phyloP scores from a whole-genome alignment of 306 rosid species.

The Vigna radiata region DNA sequence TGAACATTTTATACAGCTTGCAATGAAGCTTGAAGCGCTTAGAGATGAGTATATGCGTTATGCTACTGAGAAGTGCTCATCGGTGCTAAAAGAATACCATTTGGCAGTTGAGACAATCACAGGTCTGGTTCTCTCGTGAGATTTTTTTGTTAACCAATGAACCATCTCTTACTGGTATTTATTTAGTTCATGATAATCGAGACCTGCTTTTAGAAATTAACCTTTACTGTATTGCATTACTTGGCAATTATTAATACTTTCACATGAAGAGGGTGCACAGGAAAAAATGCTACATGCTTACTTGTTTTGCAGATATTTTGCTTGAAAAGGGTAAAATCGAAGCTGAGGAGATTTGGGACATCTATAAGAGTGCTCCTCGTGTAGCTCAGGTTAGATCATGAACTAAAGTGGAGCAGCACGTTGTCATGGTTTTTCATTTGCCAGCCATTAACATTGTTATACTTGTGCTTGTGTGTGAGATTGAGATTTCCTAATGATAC shows the following conservation, averaged over 20 bases:
- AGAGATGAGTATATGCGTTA: slow-evolving; percentile 96
- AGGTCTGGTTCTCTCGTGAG: slow-evolving; percentile 61
- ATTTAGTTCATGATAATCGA: slow-evolving; percentile 39
- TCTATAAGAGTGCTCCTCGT: slow-evolving; percentile 70
- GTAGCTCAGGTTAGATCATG: slow-evolving; percentile 70
- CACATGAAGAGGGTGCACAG: slow-evolving; percentile 26
- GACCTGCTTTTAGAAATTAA: slow-evolving; percentile 10
- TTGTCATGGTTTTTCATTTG: slow-evolving; percentile 29
- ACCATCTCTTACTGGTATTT: slow-evolving; percentile 18
- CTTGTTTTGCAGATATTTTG: slow-evolving; percentile 76
- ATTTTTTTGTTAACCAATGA: slow-evolving; percentile 38
- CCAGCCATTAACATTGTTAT: slow-evolving; percentile 4
- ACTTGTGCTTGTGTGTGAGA: background rate
- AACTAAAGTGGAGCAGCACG: slow-evolving; percentile 36
- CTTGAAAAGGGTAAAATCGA: slow-evolving; percentile 80
- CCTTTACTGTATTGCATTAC: slow-evolving; percentile 23
- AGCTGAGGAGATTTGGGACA: slow-evolving; percentile 87
- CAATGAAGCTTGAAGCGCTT: slow-evolving; percentile 89
- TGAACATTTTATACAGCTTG: slow-evolving; percentile 70
- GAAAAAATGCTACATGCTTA: slow-evolving; percentile 30
- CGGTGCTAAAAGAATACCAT: slow-evolving; percentile 75
- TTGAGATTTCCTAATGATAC: slow-evolving; percentile 23
- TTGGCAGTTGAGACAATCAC: slow-evolving; percentile 93
- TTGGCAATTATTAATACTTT: slow-evolving; percentile 16
- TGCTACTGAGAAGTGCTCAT: slow-evolving; percentile 76